Percentiles rank a stretch among this genome's conserved stretches.
phyloP scores from a whole-genome alignment of 352 stramenopile genomes.

The Blastocystis sp. region DNA sequence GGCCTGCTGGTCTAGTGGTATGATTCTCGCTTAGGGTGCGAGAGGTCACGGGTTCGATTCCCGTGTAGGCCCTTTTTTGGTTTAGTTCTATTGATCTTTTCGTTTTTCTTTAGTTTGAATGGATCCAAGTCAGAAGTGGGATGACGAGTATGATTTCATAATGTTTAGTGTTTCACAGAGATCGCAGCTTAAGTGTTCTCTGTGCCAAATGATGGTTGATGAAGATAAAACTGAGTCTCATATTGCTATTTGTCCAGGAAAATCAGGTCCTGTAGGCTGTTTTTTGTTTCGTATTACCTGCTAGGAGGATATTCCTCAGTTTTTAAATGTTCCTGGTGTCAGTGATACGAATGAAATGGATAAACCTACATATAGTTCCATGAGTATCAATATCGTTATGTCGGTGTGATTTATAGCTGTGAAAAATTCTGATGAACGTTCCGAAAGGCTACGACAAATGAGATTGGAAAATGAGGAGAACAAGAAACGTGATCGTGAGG shows the following conservation, averaged over 20 bases:
- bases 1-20: conserved; percentile 68
- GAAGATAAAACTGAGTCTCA: not conserved
- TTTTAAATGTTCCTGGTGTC: not conserved
- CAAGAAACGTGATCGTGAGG: not conserved
- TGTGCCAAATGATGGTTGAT: not conserved
- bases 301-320: conserved; percentile 12
- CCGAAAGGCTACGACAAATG: not conserved
- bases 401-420: not conserved
- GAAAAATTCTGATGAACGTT: not conserved
- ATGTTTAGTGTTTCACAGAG: not conserved
- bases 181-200: not conserved
- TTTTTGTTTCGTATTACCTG: not conserved
- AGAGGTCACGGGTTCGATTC: conserved; percentile 68
- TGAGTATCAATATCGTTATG: not conserved
- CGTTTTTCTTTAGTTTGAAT: conserved; percentile 3
- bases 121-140: not conserved
- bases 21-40: conserved; percentile 68
- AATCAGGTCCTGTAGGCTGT: not conserved
- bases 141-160: no score
- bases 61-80: conserved; percentile 64
- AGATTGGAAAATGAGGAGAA: not conserved
- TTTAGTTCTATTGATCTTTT: not conserved
- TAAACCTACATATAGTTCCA: not conserved
- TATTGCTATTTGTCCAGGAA: not conserved
- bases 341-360: not conserved